phyloP scores from a whole-genome alignment of 345 rosid species.

The Mallotus nudiflorus region DNA sequence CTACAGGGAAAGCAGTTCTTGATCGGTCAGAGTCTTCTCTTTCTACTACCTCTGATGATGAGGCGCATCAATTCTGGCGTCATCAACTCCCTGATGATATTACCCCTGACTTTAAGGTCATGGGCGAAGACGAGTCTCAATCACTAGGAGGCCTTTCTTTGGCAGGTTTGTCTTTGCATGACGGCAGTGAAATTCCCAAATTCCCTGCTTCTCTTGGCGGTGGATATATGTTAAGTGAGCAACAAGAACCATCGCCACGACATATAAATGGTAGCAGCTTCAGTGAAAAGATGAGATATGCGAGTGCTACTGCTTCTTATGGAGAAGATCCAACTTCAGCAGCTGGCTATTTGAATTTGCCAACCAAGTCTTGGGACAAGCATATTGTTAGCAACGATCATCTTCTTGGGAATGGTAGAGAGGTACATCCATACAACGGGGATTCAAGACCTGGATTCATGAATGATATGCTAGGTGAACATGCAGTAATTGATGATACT shows the following conservation, averaged over 20 bases:
- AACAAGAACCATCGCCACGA: conserved; percentile 50
- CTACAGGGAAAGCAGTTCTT: conserved; percentile 63
- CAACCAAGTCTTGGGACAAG: conserved; percentile 77
- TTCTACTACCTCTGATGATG: conserved; percentile 88
- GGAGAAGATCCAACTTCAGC: conserved; percentile 58
- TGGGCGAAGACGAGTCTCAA: conserved; percentile 73
- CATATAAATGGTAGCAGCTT: conserved; percentile 55
- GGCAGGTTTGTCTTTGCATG: conserved; percentile 70
- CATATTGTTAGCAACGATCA: conserved; percentile 58
- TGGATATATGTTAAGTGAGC: conserved; percentile 52
- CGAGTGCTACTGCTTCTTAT: conserved; percentile 45
- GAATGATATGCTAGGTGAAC: conserved; percentile 61
- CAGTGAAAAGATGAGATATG: conserved; percentile 55
- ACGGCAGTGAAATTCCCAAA: conserved; percentile 47
- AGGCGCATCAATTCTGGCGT: conserved; percentile 87
- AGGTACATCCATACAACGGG: conserved; percentile 51
- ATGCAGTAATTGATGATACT: conserved; percentile 47
- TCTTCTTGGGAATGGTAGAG: conserved; percentile 57
- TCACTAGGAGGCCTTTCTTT: conserved; percentile 64
- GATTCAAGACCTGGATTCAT: conserved; percentile 48
- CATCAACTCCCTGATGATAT: conserved; percentile 95
- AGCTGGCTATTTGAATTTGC: conserved; percentile 44
- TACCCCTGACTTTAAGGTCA: conserved; percentile 87
- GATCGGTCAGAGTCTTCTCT: conserved; percentile 70
- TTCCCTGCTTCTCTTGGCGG: conserved; percentile 52